Base-by-base conservation (phyloP, 179 eudicot species). In the Gypsophila paniculata region DNA sequence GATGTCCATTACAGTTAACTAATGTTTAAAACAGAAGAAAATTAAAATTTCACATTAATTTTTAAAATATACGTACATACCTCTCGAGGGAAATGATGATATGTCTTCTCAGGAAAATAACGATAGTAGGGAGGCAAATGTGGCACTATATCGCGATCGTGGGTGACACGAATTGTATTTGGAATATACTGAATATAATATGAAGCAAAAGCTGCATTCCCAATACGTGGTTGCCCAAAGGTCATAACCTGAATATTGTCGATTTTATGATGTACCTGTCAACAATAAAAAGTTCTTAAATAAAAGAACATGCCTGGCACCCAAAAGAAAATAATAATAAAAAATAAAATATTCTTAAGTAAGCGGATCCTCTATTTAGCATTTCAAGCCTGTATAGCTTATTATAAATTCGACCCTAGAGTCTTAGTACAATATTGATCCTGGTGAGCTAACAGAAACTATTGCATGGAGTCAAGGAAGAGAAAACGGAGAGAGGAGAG, bases 51-150 rank as follows among this genome's bases (percentile, higher is more conserved):
- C 34, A 57, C 10, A 66, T 22, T 17, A 65, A 18, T 55, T 9
- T 29, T 1, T 29, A 4, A n/a, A n/a, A n/a, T n/a, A 29, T 29
- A 29, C 4, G 10, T 55, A n/a, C 62, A 78, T 91, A 94, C 99
- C 97, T 95, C 97, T 85, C 91, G 86, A 39, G 97, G 93, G 72
- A 91, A 88, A 77, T 95, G 99, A 81, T 82, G 97, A 75, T 95
- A 95, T 6, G 97, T 90, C 79, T 89, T 95, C 72, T 84, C 85
- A 6, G 89, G 85, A 34, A 95, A 83, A 75, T 76, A 80, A 58
- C 77, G 70, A 80, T 86, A 92, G 74, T 90, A 92, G 6, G 96
- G 99, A 34, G 99, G 99, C 81, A 95, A 85, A 81, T 95, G 99
- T 38, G 99, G 97, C 61, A 95, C 99, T 59, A 95, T 90, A 77